These are phyloP conservation scores for Moesziomyces sp. DNA, from an alignment of 1,284 basidiomycete genomes.

Conservation along the genomic window DNA sequence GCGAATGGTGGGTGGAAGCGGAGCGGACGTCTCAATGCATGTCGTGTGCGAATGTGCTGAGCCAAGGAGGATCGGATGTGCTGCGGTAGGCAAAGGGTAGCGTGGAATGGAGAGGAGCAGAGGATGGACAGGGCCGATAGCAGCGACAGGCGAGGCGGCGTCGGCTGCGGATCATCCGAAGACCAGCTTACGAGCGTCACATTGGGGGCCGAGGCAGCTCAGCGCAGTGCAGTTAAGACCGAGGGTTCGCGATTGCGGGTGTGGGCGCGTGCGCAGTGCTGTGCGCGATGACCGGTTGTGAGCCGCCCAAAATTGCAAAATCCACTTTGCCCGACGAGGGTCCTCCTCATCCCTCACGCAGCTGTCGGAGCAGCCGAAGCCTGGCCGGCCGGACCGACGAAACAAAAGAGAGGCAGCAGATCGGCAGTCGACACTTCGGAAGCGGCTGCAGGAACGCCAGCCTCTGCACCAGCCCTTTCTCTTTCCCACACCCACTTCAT, in stretches of 20 bases:
- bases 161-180: constrained; percentile 20
- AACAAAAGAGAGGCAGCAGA: neutral
- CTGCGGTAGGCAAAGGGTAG: no score
- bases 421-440: neutral
- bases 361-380: neutral
- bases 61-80: neutral
- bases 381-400: neutral
- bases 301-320: no score
- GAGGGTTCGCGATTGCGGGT: no score
- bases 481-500: no score
- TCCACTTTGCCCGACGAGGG: neutral
- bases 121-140: neutral
- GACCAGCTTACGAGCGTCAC: constrained; percentile 1
- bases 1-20: no score
- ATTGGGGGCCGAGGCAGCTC: neutral
- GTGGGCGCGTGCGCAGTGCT: no score
- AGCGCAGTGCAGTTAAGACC: no score
- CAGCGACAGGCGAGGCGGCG: neutral
- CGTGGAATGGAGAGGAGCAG: no score
- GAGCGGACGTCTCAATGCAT: no score
- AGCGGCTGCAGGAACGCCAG: no score
- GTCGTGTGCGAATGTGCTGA: no score
- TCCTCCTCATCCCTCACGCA: neutral
- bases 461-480: neutral
- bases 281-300: no score